phyloP scores from a whole-genome alignment of 2,329 filamentous ascomycete species.

The Ceratocystis cubensis region DNA sequence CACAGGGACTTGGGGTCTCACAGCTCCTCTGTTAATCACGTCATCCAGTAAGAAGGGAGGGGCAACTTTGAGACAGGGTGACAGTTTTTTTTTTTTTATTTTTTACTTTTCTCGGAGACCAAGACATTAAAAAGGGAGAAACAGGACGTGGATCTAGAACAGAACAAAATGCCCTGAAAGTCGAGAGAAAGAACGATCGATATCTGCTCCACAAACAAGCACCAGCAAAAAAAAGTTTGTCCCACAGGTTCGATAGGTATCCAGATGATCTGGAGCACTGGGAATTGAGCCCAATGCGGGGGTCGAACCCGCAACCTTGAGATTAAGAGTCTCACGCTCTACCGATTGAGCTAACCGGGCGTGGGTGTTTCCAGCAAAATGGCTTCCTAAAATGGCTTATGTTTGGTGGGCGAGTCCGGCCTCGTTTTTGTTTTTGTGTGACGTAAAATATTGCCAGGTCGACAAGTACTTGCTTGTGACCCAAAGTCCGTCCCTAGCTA shows the following conservation, averaged over 20 bases:
- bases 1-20: not conserved
- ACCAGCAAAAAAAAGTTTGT: not conserved
- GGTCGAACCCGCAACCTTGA: conserved; percentile 34
- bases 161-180: not conserved
- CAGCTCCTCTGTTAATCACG: not conserved
- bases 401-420: not conserved
- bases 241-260: not conserved
- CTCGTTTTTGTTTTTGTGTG: not conserved
- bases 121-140: not conserved
- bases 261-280: conserved; percentile 21
- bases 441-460: not conserved
- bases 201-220: not conserved
- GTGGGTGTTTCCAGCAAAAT: not conserved
- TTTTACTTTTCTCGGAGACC: not conserved
- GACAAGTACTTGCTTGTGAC: too few species aligned
- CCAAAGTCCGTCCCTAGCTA: too few species aligned
- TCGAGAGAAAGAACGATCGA: not conserved
- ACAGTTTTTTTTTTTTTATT: not conserved
- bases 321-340: conserved; percentile 60
- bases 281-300: conserved; percentile 27
- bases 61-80: not conserved
- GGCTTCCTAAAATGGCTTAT: not conserved
- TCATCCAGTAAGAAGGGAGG: not conserved
- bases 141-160: not conserved
- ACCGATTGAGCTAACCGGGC: conserved; percentile 55